Conservation (phyloP, 805 yeast genomes). For the Schwanniomyces yamadae region DNA sequence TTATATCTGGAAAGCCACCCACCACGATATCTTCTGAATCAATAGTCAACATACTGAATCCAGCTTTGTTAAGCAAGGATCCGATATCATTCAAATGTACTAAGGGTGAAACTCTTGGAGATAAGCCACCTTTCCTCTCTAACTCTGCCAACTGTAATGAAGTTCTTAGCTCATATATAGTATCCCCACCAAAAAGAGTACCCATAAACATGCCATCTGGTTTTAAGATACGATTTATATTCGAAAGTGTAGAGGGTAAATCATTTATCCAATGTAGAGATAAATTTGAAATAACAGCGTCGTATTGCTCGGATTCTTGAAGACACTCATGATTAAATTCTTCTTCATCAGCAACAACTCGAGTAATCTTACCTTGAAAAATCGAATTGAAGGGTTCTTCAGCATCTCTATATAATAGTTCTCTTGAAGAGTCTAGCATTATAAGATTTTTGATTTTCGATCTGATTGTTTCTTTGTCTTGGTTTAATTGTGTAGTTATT, state of each 20-base stretch:
- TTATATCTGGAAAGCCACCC: conserved; percentile 68
- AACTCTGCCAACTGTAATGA: conserved; percentile 78
- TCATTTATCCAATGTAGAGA: conserved; percentile 86
- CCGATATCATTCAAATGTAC: conserved; percentile 80
- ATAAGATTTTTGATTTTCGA: conserved; percentile 51
- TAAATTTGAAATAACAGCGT: conserved; percentile 71
- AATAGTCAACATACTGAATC: conserved; percentile 76
- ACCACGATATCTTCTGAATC: conserved; percentile 83
- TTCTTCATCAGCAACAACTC: conserved; percentile 71
- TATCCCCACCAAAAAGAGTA: conserved; percentile 80
- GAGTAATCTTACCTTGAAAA: conserved; percentile 44
- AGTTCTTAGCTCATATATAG: conserved; percentile 79
- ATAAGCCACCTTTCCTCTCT: conserved; percentile 74
- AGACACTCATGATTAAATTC: conserved; percentile 44
- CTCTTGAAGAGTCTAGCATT: conserved; percentile 65
- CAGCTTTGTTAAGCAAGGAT: conserved; percentile 66
- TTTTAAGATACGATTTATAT: conserved; percentile 56
- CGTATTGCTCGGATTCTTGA: conserved; percentile 43
- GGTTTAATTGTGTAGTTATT: conserved; percentile 42
- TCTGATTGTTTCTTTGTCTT: conserved; percentile 54
- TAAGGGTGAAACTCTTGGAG: conserved; percentile 80
- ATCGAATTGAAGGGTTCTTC: conserved; percentile 38
- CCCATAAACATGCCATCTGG: conserved; percentile 86
- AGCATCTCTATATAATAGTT: conserved; percentile 53
- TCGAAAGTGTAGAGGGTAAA: conserved; percentile 61